Evolutionary conservation across 2,329 filamentous ascomycete genomes (phyloP).

Genomic region (Talaromyces sp.): DNA sequence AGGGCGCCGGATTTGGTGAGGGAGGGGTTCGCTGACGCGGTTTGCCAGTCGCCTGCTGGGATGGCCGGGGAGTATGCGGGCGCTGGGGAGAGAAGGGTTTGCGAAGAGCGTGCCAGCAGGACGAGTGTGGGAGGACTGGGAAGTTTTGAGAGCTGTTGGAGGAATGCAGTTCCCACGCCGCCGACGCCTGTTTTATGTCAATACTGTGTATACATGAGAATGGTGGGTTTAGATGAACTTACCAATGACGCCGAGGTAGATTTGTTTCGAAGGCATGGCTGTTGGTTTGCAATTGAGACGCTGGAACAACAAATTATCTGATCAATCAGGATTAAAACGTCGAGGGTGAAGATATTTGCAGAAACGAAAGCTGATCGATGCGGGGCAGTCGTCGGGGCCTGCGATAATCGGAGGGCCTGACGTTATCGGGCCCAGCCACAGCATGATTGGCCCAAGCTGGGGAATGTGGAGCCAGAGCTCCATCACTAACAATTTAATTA

Average conservation of each 20-base stretch:
- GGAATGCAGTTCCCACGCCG: slow-evolving; percentile 88
- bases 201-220: not conserved
- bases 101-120: slow-evolving; percentile 81
- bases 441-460: slow-evolving; percentile 8
- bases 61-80: slow-evolving; percentile 63
- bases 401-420: not conserved
- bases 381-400: not conserved
- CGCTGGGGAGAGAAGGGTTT: slow-evolving; percentile 69
- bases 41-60: slow-evolving; percentile 53
- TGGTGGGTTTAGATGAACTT: slow-evolving; percentile 9
- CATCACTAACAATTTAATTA: not conserved
- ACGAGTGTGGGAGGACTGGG: slow-evolving; percentile 69
- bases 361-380: not conserved
- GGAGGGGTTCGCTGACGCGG: slow-evolving; percentile 57
- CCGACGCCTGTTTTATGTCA: slow-evolving; percentile 64
- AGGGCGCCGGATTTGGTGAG: slow-evolving; percentile 49
- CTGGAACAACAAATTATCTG: not conserved
- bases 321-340: not conserved
- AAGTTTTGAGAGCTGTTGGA: slow-evolving; percentile 71
- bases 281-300: not conserved
- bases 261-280: slow-evolving; percentile 28
- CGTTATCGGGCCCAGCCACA: not conserved
- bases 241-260: slow-evolving; percentile 43
- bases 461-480: not conserved
- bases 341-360: not conserved